Base-by-base conservation (phyloP, 1,284 basidiomycete species). In the Leccinum variabile region DNA sequence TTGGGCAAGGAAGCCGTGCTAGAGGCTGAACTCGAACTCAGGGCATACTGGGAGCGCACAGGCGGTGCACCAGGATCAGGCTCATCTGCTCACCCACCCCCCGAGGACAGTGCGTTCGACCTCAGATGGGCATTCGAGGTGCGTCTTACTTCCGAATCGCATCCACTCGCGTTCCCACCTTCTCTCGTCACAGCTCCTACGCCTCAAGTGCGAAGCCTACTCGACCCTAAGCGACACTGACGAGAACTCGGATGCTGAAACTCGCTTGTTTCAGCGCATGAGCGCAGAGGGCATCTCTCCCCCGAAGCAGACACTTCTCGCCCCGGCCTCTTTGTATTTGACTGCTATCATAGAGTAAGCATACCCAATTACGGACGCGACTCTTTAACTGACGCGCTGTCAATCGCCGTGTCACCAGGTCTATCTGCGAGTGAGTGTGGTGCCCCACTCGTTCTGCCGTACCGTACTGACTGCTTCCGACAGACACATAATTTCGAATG, bases 261-360 rank as follows among this genome's bases (percentile, higher is more conserved):
- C 71, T 55, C 81, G 80, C 58, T 78, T 92, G 59, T 81, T 84
- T 66, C 84, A 87, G 60, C 80, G 80, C 57, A 85, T 91, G 81
- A 75, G 69, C 25, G 71, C 66, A 63, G 80, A 74, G 53, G 80
- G 81, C 16, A 70, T 77, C 6, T 68, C 77, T 54, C 79, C 84
- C 18, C 88, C 88, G 14, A 84, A 81, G 59, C 68, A 82, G 35
- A 72, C 80, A 3, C 77, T 89, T n/a, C 76, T 95, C n/a, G 86
- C 89, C 13, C 92, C 93, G 3, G 91, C 94, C 28, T 89, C 91
- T 16, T 75, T 96, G 54, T 97, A 95, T 81, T 81, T 95, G 60
- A 95, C 94, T 11, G 94, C 94, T n/a, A 91, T 96, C 65, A 80
- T 96, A 50, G 94, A 97, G 94, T 95, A 74, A 78, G 92, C 86